Percentiles rank a stretch among this genome's conserved stretches.
Conservation (phyloP, 352 stramenopile genomes). For the Phytophthora meadii region DNA sequence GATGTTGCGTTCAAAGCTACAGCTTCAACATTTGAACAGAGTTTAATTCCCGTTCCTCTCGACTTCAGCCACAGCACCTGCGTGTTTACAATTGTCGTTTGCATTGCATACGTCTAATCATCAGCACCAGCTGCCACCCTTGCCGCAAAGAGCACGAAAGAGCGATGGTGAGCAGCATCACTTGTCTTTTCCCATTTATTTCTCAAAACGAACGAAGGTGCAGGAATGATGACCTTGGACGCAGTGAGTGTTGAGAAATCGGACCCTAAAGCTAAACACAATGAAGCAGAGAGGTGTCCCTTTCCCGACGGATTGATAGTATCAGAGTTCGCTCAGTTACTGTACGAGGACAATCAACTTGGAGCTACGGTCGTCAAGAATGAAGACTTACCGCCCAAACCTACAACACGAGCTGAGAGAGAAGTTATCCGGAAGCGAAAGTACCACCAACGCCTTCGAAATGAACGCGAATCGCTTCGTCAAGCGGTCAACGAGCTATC, state of each 20-base stretch:
- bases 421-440: slow-evolving; percentile 21
- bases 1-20: no score
- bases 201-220: not conserved
- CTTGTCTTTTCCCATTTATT: not conserved
- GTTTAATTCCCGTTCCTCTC: not conserved
- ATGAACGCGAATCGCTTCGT: slow-evolving; percentile 16
- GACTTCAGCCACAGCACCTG: not conserved
- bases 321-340: not conserved
- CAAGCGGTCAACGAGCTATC: slow-evolving; percentile 11
- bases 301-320: not conserved
- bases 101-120: slow-evolving; percentile 6
- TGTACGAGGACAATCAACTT: not conserved
- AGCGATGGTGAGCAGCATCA: not conserved
- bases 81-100: slow-evolving; percentile 5
- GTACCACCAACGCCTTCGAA: slow-evolving; percentile 17
- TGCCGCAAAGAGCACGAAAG: no score
- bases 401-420: slow-evolving; percentile 15
- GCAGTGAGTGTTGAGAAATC: not conserved
- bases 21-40: no score
- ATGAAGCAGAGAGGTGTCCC: not conserved
- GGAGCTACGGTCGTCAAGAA: not conserved
- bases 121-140: not conserved
- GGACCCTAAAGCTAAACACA: not conserved
- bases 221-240: not conserved
- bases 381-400: not conserved